Percentiles rank a stretch among this genome's conserved stretches.
Evolutionary conservation across 1,284 basidiomycete species (phyloP).

Genomic region (Serendipita sp.): DNA sequence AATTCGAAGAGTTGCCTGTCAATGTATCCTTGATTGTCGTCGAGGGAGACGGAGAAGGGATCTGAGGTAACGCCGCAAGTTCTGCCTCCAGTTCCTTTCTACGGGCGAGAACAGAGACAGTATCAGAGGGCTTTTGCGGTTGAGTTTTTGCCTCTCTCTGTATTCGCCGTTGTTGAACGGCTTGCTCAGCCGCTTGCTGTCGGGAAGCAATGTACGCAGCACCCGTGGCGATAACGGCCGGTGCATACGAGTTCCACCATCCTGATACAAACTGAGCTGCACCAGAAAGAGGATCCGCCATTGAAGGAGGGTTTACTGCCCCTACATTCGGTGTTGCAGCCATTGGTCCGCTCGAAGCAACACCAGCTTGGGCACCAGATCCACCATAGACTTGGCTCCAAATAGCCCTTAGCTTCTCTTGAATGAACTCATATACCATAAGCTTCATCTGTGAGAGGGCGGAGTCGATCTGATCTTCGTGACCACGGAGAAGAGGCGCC

Average conservation of each 20-base stretch:
- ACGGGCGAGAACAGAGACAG: conserved; percentile 28
- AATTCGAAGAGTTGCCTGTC: conserved; percentile 2
- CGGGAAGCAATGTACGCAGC: conserved; percentile 33
- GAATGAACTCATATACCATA: conserved; percentile 49
- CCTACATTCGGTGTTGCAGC: not conserved
- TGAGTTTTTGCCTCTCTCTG: conserved; percentile 7
- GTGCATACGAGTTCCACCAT: conserved; percentile 62
- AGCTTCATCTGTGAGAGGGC: conserved; percentile 46
- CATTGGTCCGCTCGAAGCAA: not conserved
- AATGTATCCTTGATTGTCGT: not conserved
- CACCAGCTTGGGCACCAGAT: conserved; percentile 20
- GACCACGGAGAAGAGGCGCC: conserved; percentile 59
- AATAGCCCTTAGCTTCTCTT: conserved; percentile 40
- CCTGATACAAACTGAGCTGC: conserved; percentile 47
- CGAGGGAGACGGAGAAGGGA: not conserved
- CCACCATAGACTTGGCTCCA: conserved; percentile 39
- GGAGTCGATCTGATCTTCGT: conserved; percentile 73
- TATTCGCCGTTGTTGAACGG: conserved; percentile 12
- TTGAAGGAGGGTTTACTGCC: conserved; percentile 28
- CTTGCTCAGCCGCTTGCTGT: conserved; percentile 29
- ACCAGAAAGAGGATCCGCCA: conserved; percentile 42
- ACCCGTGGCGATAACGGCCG: conserved; percentile 50
- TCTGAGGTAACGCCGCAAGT: conserved; percentile 31
- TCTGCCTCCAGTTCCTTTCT: conserved; percentile 42
- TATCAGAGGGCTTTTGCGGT: not conserved